Percentiles rank a stretch among this genome's conserved stretches.
phyloP scores from a whole-genome alignment of 1,139 yeast genomes.

The Geotrichum armillariae region DNA sequence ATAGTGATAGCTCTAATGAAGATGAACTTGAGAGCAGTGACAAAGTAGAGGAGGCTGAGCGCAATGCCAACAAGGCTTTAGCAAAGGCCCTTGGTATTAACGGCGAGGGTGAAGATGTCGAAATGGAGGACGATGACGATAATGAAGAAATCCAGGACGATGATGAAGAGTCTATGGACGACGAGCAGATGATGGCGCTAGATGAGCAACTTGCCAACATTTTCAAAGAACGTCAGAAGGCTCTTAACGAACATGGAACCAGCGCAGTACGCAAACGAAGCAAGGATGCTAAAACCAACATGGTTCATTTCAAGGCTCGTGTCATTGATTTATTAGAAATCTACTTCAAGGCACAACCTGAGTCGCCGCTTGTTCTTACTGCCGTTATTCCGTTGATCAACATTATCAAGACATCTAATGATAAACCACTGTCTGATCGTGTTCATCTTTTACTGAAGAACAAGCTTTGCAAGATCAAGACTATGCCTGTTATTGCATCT shows the following conservation, averaged over 20 bases:
- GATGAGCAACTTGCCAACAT: slow-evolving; percentile 83
- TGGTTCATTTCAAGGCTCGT: slow-evolving; percentile 76
- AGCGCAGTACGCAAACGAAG: slow-evolving; percentile 40
- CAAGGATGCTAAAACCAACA: slow-evolving; percentile 65
- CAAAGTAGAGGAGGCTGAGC: slow-evolving; percentile 41
- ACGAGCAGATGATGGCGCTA: slow-evolving; percentile 95
- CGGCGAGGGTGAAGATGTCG: slow-evolving; percentile 19
- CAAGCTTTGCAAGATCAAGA: slow-evolving; percentile 57
- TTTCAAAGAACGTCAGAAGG: slow-evolving; percentile 60
- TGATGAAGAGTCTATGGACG: slow-evolving; percentile 87
- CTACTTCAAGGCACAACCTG: slow-evolving; percentile 51
- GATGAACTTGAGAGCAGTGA: slow-evolving; percentile 11
- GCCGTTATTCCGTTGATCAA: slow-evolving; percentile 61
- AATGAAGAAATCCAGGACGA: slow-evolving; percentile 49
- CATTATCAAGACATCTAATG: slow-evolving; percentile 65
- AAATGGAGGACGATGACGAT: slow-evolving; percentile 33
- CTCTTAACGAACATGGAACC: slow-evolving; percentile 28
- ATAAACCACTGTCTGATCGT: slow-evolving; percentile 67
- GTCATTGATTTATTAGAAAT: slow-evolving; percentile 73
- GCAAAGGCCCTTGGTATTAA: slow-evolving; percentile 73
- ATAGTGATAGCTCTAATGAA: slow-evolving; percentile 30
- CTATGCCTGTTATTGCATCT: slow-evolving; percentile 23
- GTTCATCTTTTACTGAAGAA: slow-evolving; percentile 70
- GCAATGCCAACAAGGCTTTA: slow-evolving; percentile 65
- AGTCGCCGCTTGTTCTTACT: slow-evolving; percentile 44